Base-by-base conservation (phyloP, 305 asterid genomes). In the Fraxinus sp. region DNA sequence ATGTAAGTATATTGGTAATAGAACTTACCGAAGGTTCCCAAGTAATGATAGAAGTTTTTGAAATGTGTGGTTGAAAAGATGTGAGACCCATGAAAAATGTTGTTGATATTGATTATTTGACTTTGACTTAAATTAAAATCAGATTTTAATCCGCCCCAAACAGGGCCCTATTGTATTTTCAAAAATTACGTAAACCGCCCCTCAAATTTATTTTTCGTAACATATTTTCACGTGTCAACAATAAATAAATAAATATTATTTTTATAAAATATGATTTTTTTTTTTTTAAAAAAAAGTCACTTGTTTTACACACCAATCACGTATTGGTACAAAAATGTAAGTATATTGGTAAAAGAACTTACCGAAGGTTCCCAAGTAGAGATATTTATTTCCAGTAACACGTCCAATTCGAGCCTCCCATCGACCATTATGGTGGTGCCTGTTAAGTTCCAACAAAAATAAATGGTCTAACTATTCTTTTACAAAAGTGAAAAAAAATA, bases 391-490 rank as follows among this genome's bases (percentile, higher is more conserved):
- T 9, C 98, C 99, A 9, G 87, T 84, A 4, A 93, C 97, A 2
- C 93, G 95, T 57, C 99, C 99, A 35, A 95, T 95, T 16, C 99
- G 84, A 3, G 99, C 99, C 89, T 95, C 99, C 99, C 99, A 95
- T 83, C 99, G 91, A 22, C 99, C 99, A 64, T 95, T 95, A 64
- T 94, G 98, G 81, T 95, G 99, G 90, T 95, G 99, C 95, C 98
- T 95, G 90, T 83, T 86, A 46, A 76, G 79, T 86, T 78, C 76
- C 71, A 82, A 79, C 5, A n/a, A n/a, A 80, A 71, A 26, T 26
- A 24, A 32, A 0, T 18, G 33, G 78, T 84, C 84, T 86, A 86
- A 1, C 30, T 35, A 37, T 28, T 36, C 8, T 77, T 78, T n/a
- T 14, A 0, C 20, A 3, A 49, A 41, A 41, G 52, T 9, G 3